phyloP scores from a whole-genome alignment of 176 grass and related monocot species.

The Triticum monococcum region DNA sequence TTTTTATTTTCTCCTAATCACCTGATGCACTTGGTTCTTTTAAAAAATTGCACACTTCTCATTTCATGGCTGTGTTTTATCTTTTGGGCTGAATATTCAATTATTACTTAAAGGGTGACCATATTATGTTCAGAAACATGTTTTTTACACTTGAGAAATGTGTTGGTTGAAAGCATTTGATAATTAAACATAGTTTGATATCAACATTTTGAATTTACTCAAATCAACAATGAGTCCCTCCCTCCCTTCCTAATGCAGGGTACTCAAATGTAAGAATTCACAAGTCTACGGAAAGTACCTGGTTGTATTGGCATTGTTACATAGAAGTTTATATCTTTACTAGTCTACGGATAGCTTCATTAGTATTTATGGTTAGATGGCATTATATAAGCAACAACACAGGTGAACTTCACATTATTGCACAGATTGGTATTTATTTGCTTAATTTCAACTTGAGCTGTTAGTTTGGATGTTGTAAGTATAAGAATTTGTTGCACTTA shows the following conservation, averaged over 20 bases:
- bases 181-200: not conserved
- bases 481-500: not conserved
- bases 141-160: constrained; percentile 3
- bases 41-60: not conserved
- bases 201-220: not conserved
- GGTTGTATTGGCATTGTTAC: constrained; percentile 22
- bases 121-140: constrained; percentile 13
- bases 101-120: constrained; percentile 14
- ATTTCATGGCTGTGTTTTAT: constrained; percentile 5
- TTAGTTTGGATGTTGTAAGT: constrained; percentile 7
- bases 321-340: constrained; percentile 3
- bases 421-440: constrained; percentile 7
- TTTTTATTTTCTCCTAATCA: constrained; percentile 20
- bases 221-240: not conserved
- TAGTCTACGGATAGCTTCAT: constrained; percentile 7
- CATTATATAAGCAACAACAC: constrained; percentile 9
- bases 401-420: constrained; percentile 19
- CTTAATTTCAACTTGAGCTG: constrained; percentile 15
- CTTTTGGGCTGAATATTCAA: not conserved
- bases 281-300: not conserved
- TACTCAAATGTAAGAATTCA: not conserved
- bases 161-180: constrained; percentile 12
- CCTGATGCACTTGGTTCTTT: not conserved
- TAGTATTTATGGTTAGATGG: not conserved
- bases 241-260: not conserved